Conservation (phyloP, 108 stramenopile genomes). For the Nitzschia sp. region DNA sequence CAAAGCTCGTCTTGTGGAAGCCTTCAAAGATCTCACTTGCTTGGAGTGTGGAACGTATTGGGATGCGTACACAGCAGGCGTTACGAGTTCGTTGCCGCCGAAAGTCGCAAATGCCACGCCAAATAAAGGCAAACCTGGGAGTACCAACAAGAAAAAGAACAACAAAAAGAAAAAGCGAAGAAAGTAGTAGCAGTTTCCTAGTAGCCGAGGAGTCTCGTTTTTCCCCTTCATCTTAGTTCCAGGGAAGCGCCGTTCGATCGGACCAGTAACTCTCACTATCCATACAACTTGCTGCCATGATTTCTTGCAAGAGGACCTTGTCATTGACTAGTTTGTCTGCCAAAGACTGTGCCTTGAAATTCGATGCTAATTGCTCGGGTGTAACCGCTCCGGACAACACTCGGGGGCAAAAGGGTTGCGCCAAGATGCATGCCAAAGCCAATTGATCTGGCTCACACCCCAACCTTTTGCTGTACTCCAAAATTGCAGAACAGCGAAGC, state of each 20-base stretch:
- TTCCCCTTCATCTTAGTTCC: conserved; percentile 52
- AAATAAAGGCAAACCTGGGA: not conserved
- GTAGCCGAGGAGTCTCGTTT: not conserved
- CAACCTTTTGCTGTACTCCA: conserved; percentile 41
- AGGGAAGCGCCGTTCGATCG: conserved; percentile 57
- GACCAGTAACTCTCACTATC: conserved; percentile 68
- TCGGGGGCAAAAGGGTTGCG: conserved; percentile 72
- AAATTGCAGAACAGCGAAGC: conserved; percentile 36
- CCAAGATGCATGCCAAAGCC: conserved; percentile 68
- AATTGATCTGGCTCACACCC: conserved; percentile 62
- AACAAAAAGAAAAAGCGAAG: conserved; percentile 4
- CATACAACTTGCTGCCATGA: conserved; percentile 54
- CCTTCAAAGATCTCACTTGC: not conserved
- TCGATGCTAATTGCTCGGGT: conserved; percentile 64
- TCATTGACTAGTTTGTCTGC: conserved; percentile 45
- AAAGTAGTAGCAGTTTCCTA: not conserved
- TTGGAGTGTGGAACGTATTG: conserved; percentile 23
- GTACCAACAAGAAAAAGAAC: not conserved
- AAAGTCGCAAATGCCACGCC: too few species aligned
- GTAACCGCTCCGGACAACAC: conserved; percentile 77
- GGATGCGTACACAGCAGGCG: conserved; percentile 23
- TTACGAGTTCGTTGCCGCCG: too few species aligned
- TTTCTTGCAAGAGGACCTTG: conserved; percentile 38
- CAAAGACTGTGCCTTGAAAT: conserved; percentile 47
- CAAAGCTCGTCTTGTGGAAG: not conserved